Evolutionary conservation across 2,329 filamentous ascomycete species (phyloP).

Genomic region (Cryphonectria carpinicola): DNA sequence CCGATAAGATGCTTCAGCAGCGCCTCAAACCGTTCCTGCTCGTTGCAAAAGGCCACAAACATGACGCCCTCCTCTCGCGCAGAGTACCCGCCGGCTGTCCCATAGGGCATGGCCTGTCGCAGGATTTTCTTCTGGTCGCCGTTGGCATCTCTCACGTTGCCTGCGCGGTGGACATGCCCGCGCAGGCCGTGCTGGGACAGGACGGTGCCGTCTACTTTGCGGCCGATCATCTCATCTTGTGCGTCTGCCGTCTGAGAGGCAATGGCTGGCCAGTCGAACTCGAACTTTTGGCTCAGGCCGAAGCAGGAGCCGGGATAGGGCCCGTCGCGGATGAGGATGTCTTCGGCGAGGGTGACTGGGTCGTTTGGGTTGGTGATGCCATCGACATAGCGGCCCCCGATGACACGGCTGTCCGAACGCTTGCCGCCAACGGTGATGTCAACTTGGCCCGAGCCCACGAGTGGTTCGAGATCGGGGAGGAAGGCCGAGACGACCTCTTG

Average conservation of each 20-base stretch:
- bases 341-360: conserved; percentile 22
- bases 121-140: conserved; percentile 22
- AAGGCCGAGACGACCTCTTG: not conserved
- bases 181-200: conserved; percentile 20
- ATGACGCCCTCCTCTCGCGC: conserved; percentile 15
- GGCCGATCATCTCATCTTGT: conserved; percentile 22
- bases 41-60: conserved; percentile 24
- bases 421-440: conserved; percentile 10
- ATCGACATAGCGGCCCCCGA: conserved; percentile 24
- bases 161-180: conserved; percentile 19
- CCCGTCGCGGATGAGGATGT: conserved; percentile 17
- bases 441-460: not conserved
- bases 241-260: conserved; percentile 10
- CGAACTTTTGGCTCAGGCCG: conserved; percentile 25
- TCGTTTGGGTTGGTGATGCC: conserved; percentile 26
- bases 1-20: conserved; percentile 15
- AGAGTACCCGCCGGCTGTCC: conserved; percentile 1
- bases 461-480: not conserved
- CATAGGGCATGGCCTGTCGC: conserved; percentile 21
- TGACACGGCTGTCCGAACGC: conserved; percentile 12
- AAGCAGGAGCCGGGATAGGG: conserved; percentile 15
- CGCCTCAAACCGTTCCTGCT: conserved; percentile 18
- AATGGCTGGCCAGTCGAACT: conserved; percentile 22
- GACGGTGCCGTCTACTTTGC: conserved; percentile 20
- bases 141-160: conserved; percentile 18